Evolutionary conservation across 352 stramenopile species (phyloP), one percentile per base, ranked within the genome.

Genomic region (Elongisporangium anandrum): DNA sequence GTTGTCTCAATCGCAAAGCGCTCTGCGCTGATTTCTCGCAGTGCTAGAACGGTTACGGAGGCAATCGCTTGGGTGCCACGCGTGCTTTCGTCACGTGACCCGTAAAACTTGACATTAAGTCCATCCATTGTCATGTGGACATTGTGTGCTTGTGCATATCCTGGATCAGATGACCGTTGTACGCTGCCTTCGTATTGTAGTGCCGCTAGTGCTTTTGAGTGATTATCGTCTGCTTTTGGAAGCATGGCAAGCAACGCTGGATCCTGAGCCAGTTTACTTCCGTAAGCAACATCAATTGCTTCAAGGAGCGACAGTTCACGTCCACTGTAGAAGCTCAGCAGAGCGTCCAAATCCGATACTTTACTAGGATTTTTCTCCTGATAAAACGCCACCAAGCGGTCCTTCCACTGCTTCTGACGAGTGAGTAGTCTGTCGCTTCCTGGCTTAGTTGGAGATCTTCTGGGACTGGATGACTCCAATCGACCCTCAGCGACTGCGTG

Each of bases 61-160:
- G 58, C 59, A 24, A 64, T 47, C 22, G 62, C 54, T 0, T 58
- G 63, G 21, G 56, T 67, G 0, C 73, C 73, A 19, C 69, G 63
- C 29, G 88, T 88, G 39, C 82, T 90, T 0, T 72, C 73, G 29
- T 93, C 83, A 4, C 79, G 69, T 1, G 77, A 78, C 1, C 75
- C 77, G 57, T 81, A 86, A 20, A 90, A 81, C 1, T 67, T 63
- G 12, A 90, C 52, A 13, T 56, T 65, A 12, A 90, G 69, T 0
- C 56, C 70, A n/a, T 78, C 68, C 16, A 84, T 57, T 2, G 65
- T 70, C 3, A 87, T 72, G 49, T 89, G 81, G 6, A 87, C 67
- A 0, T 22, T 67, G 59, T 85, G 67, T 0, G 63, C 59, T 15
- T 69, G 69, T 15, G 66, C 70, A 73, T 75, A 88, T 0, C 63